These are phyloP conservation scores for Tylopilus felleus DNA, from an alignment of 768 basidiomycete species.

Conservation along the genomic window DNA sequence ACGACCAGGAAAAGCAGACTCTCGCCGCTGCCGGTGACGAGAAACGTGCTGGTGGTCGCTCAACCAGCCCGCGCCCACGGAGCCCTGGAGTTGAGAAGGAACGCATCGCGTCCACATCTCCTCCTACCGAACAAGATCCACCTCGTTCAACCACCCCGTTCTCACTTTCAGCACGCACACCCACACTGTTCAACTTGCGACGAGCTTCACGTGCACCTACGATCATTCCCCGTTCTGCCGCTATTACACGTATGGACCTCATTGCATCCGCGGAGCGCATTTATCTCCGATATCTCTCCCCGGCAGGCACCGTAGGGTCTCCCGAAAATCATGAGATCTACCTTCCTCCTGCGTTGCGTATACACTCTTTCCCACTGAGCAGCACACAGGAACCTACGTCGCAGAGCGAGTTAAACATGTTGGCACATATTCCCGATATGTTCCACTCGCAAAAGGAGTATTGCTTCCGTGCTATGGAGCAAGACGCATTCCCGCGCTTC, in stretches of 20 bases:
- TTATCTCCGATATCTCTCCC: constrained; percentile 89
- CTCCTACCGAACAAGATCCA: constrained; percentile 43
- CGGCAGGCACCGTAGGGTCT: constrained; percentile 69
- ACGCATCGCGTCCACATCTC: constrained; percentile 45
- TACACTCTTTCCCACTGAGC: constrained; percentile 85
- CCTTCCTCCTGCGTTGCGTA: constrained; percentile 87
- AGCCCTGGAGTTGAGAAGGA: constrained; percentile 35
- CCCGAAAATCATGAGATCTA: constrained; percentile 97
- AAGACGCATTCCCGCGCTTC: constrained; percentile 92
- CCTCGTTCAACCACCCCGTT: constrained; percentile 79
- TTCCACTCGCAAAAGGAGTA: constrained; percentile 98
- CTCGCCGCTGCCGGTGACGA: constrained; percentile 48
- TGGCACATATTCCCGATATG: constrained; percentile 94
- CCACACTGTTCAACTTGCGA: constrained; percentile 70
- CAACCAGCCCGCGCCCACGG: constrained; percentile 56
- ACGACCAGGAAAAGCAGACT: constrained; percentile 68
- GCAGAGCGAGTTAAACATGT: constrained; percentile 60
- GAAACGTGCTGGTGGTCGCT: constrained; percentile 48
- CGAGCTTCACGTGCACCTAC: constrained; percentile 90
- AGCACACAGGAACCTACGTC: constrained; percentile 69
- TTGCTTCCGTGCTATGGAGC: constrained; percentile 94
- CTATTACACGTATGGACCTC: constrained; percentile 87
- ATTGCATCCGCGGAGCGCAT: constrained; percentile 95
- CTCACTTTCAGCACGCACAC: constrained; percentile 69
- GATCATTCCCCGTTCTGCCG: constrained; percentile 85